phyloP scores from a whole-genome alignment of 345 rosid species.

The Ceriops decandra region DNA sequence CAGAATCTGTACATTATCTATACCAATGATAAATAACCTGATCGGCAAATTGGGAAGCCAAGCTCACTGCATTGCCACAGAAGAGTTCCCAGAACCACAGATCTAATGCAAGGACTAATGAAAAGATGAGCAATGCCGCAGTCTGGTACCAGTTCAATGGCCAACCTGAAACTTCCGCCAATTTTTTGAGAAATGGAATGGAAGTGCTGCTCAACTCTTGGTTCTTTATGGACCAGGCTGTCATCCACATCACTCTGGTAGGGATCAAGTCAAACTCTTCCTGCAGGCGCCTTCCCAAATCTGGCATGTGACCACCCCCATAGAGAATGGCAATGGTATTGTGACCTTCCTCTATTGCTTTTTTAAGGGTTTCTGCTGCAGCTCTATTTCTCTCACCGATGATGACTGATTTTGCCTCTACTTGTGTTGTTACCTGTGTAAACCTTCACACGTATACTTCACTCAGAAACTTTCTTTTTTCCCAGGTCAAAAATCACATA shows the following conservation, averaged over 20 bases:
- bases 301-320: conserved; percentile 99
- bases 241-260: conserved; percentile 66
- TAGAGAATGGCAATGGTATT: conserved; percentile 71
- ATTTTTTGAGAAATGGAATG: conserved; percentile 53
- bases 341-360: conserved; percentile 65
- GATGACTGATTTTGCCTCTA: conserved; percentile 77
- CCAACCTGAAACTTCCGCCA: conserved; percentile 81
- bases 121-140: conserved; percentile 67
- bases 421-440: conserved; percentile 62
- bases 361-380: conserved; percentile 59
- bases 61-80: conserved; percentile 50
- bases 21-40: conserved; percentile 31
- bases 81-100: conserved; percentile 90
- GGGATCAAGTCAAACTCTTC: conserved; percentile 78
- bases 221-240: conserved; percentile 83
- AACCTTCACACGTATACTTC: conserved; percentile 43
- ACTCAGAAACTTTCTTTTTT: neutral
- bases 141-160: conserved; percentile 88
- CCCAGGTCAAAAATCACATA: too few species aligned
- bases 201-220: conserved; percentile 44
- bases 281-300: conserved; percentile 68
- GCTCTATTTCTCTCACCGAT: conserved; percentile 90
- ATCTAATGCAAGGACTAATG: conserved; percentile 72
- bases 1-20: conserved; percentile 38
- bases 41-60: conserved; percentile 48